Conservation (phyloP, 768 basidiomycete genomes). For the Ramaria sp. region DNA sequence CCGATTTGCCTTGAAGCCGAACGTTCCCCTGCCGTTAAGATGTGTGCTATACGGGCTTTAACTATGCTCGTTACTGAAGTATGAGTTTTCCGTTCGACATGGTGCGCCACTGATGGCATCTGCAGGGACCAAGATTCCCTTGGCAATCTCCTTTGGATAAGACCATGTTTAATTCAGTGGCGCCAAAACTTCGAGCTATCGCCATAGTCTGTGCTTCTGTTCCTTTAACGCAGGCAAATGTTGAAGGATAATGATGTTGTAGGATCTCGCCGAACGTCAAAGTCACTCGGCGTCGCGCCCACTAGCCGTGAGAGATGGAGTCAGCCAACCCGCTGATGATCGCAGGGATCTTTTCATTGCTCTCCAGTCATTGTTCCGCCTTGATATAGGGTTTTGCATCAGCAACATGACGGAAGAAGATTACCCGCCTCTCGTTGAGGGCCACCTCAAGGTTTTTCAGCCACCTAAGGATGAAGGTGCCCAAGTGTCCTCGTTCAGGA, state of each 20-base stretch:
- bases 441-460: background rate
- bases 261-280: background rate
- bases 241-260: background rate
- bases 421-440: background rate
- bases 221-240: background rate
- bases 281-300: background rate
- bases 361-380: slow-evolving; percentile 61
- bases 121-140: slow-evolving; percentile 39
- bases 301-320: background rate
- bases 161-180: slow-evolving; percentile 7
- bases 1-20: slow-evolving; percentile 60
- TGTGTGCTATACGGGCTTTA: slow-evolving; percentile 64
- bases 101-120: background rate
- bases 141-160: slow-evolving; percentile 47
- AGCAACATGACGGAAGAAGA: slow-evolving; percentile 31
- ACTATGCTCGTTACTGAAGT: slow-evolving; percentile 62
- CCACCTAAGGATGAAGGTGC: slow-evolving; percentile 18
- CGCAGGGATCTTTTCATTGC: slow-evolving; percentile 60
- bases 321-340: slow-evolving; percentile 8
- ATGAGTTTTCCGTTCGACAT: slow-evolving; percentile 10
- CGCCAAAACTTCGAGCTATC: background rate
- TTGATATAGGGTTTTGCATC: slow-evolving; percentile 43
- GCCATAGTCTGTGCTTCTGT: background rate
- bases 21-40: slow-evolving; percentile 72
- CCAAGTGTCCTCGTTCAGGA: background rate